These are phyloP conservation scores for Grigorovia yakushimaensis DNA, from an alignment of 805 yeast genomes.

Conservation along the genomic window DNA sequence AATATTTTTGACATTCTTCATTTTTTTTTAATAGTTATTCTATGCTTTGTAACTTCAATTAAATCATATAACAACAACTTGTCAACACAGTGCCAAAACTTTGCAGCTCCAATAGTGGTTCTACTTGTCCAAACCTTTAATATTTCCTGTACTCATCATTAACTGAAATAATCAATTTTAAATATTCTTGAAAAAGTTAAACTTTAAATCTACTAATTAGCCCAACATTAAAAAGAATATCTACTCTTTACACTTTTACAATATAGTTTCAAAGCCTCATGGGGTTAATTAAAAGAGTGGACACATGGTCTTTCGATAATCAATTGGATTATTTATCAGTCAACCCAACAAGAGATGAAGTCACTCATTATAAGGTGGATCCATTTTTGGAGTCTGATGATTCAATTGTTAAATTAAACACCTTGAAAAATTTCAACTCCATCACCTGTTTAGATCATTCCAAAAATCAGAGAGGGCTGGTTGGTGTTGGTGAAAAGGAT, in stretches of 20 bases:
- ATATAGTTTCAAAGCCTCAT: slow-evolving; percentile 5
- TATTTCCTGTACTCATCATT: too few species aligned
- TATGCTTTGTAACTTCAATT: too few species aligned
- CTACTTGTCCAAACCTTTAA: too few species aligned
- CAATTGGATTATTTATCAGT: slow-evolving; percentile 41
- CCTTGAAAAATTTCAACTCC: slow-evolving; percentile 54
- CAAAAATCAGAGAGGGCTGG: slow-evolving; percentile 41
- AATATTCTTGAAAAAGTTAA: too few species aligned
- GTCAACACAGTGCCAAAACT: too few species aligned
- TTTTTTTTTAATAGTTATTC: too few species aligned
- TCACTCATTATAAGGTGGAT: slow-evolving; percentile 52
- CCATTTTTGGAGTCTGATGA: slow-evolving; percentile 41
- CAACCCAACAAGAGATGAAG: slow-evolving; percentile 74
- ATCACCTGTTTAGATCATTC: slow-evolving; percentile 63
- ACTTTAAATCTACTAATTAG: too few species aligned
- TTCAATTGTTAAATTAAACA: slow-evolving; percentile 41
- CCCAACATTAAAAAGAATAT: too few species aligned
- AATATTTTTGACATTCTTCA: background rate
- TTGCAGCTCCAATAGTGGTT: too few species aligned
- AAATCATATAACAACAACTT: too few species aligned
- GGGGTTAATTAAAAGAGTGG: slow-evolving; percentile 27
- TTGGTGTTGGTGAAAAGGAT: slow-evolving; percentile 65
- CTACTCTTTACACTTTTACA: too few species aligned
- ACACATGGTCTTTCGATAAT: slow-evolving; percentile 25
- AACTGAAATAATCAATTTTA: too few species aligned